Evolutionary conservation across 1,139 yeast species (phyloP), one percentile per base, ranked within the genome.

Genomic region (Nadsonia starkeyi-henricii): DNA sequence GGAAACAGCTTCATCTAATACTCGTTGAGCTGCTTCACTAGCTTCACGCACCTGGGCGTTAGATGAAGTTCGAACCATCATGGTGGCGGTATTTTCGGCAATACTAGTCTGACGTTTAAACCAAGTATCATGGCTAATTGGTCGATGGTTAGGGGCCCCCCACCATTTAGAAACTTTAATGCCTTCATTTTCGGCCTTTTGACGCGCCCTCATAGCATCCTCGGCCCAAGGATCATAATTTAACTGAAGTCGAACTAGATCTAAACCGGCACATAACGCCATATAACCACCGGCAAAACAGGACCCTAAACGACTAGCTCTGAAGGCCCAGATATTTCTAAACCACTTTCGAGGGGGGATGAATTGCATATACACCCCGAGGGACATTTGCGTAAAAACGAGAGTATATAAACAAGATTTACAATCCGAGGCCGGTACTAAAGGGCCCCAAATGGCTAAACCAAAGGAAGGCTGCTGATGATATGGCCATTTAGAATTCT

Each of bases 91-190:
- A 33, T 33, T 33, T 33, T 33, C 39, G 39, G 39, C 39, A 9
- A 33, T 33, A 15, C 39, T 33, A 15, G 15, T 33, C 12, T 33
- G 39, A 33, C 39, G 39, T 33, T 33, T 33, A 15, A 33, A 33
- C 39, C 39, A 33, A 13, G 39, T 33, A 13, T 33, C 39, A 33
- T 33, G 39, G 12, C 39, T 41, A 15, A 41, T 3, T 13, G 49
- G 49, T 39, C 44, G 41, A 37, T 43, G 46, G 12, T 47, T 44
- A 3, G 42, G 46, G n/a, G 49, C 49, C 17, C 49, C 49, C 49
- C 49, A 47, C 49, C 49, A 47, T 43, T 45, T 41, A 1, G 49
- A 30, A 3, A 47, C 49, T 21, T 43, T 39, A 7, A 41, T 44
- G 19, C 49, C 49, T 19, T 47, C 46, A 43, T 43, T 41, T 21